These are phyloP conservation scores for Phytophthora aleatoria DNA, from an alignment of 352 stramenopile species.

Conservation along the genomic window DNA sequence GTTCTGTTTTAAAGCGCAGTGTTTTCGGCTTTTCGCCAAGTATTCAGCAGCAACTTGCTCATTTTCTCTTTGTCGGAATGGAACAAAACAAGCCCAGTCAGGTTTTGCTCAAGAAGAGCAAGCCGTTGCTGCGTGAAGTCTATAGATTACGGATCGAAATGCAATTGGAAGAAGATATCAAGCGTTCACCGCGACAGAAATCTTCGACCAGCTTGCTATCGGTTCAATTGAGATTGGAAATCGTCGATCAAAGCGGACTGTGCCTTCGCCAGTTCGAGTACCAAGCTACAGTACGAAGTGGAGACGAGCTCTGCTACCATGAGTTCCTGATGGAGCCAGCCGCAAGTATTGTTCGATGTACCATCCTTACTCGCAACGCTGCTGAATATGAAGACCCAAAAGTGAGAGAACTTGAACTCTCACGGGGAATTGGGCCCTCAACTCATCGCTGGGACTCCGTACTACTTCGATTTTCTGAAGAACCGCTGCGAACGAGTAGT, in stretches of 20 bases:
- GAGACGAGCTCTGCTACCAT: not conserved
- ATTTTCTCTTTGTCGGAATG: constrained; percentile 32
- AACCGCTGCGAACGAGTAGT: not conserved
- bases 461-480: constrained; percentile 9
- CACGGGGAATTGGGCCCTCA: not conserved
- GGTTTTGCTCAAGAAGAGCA: not conserved
- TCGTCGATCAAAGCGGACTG: constrained; percentile 2
- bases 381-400: too few species aligned
- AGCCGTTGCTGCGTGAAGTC: not conserved
- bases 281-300: not conserved
- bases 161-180: not conserved
- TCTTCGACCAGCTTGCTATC: too few species aligned
- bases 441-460: not conserved
- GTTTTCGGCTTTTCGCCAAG: constrained; percentile 32
- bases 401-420: constrained; percentile 6
- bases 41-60: constrained; percentile 41
- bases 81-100: not conserved
- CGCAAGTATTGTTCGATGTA: constrained; percentile 3
- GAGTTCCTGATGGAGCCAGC: constrained; percentile 11
- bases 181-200: not conserved
- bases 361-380: not conserved
- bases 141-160: constrained; percentile 5
- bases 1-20: not conserved
- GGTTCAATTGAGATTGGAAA: constrained; percentile 14
- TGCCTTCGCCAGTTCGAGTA: constrained; percentile 18